Percentiles rank a stretch among this genome's conserved stretches.
These are phyloP conservation scores for Taiwanofungus camphoratus DNA, from an alignment of 1,284 basidiomycete genomes.

Conservation along the genomic window DNA sequence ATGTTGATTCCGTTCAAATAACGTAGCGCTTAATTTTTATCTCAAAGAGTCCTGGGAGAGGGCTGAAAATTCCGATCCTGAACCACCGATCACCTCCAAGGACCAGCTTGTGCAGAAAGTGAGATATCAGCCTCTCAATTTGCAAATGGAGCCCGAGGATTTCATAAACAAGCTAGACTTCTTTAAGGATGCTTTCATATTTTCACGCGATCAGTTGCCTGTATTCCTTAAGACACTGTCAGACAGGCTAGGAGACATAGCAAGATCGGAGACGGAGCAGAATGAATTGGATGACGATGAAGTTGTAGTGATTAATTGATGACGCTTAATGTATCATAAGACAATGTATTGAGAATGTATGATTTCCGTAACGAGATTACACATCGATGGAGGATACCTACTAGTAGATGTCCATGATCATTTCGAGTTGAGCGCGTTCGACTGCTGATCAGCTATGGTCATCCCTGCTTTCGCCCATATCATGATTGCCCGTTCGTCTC, in stretches of 20 bases:
- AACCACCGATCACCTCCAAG: slow-evolving; percentile 24
- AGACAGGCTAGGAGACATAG: slow-evolving; percentile 39
- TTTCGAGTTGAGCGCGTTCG: background rate
- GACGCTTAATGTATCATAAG: no score
- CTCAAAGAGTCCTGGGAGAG: slow-evolving; percentile 37
- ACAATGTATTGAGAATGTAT: no score
- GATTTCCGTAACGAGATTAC: no score
- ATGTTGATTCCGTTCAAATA: background rate
- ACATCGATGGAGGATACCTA: no score
- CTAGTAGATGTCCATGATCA: background rate
- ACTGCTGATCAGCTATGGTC: slow-evolving; percentile 3
- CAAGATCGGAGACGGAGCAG: slow-evolving; percentile 30
- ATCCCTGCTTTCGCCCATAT: slow-evolving; percentile 50
- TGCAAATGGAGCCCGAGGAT: slow-evolving; percentile 52
- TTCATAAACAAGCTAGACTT: slow-evolving; percentile 56
- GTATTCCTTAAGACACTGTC: slow-evolving; percentile 57
- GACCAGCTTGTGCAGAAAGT: slow-evolving; percentile 43
- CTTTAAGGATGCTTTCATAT: slow-evolving; percentile 58
- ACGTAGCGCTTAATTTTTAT: slow-evolving; percentile 54
- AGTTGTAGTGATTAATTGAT: background rate
- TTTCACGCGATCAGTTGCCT: slow-evolving; percentile 56
- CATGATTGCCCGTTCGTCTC: slow-evolving; percentile 38
- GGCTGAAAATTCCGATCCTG: slow-evolving; percentile 30
- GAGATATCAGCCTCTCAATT: slow-evolving; percentile 55
- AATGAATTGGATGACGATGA: slow-evolving; percentile 18